Percentiles rank a stretch among this genome's conserved stretches.
Evolutionary conservation across 352 stramenopile species (phyloP).

Genomic region (Thraustotheca clavata): DNA sequence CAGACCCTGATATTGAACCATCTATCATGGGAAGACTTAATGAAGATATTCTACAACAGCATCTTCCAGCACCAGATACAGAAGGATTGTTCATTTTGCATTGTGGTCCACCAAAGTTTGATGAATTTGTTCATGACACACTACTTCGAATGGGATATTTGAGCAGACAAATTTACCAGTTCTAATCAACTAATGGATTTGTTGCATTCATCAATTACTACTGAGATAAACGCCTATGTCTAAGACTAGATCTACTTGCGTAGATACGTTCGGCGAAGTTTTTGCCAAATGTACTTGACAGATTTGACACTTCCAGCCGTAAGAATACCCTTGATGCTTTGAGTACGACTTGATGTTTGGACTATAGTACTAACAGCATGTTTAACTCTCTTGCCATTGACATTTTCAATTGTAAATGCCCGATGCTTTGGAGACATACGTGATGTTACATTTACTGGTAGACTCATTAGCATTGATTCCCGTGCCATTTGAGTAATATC

Average conservation of each 20-base stretch:
- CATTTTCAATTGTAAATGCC: slow-evolving; percentile 22
- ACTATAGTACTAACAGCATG: slow-evolving; percentile 57
- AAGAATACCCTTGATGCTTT: slow-evolving; percentile 85
- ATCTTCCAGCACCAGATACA: slow-evolving; percentile 32
- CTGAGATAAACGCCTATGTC: too few relatives aligned
- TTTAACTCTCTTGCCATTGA: slow-evolving; percentile 51
- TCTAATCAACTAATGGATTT: slow-evolving; percentile 36
- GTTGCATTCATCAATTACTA: too few relatives aligned
- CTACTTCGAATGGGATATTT: slow-evolving; percentile 42
- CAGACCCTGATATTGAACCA: slow-evolving; percentile 36
- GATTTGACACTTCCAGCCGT: slow-evolving; percentile 76
- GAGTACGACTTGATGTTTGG: slow-evolving; percentile 72
- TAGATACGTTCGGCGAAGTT: slow-evolving; percentile 81
- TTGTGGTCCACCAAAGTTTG: slow-evolving; percentile 63
- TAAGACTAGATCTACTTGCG: too few relatives aligned
- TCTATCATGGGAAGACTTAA: slow-evolving; percentile 45
- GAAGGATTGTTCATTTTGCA: slow-evolving; percentile 51
- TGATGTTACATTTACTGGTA: slow-evolving; percentile 15
- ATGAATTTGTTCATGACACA: slow-evolving; percentile 40
- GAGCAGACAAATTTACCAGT: slow-evolving; percentile 52
- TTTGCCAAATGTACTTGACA: slow-evolving; percentile 70
- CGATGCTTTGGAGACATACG: slow-evolving; percentile 1
- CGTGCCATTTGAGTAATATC: not conserved
- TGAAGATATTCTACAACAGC: slow-evolving; percentile 31
- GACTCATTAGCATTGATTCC: slow-evolving; percentile 7